Percentiles rank a stretch among this genome's conserved stretches.
phyloP scores from a whole-genome alignment of 257 asterid genomes.

The Fraxinus excelsior region DNA sequence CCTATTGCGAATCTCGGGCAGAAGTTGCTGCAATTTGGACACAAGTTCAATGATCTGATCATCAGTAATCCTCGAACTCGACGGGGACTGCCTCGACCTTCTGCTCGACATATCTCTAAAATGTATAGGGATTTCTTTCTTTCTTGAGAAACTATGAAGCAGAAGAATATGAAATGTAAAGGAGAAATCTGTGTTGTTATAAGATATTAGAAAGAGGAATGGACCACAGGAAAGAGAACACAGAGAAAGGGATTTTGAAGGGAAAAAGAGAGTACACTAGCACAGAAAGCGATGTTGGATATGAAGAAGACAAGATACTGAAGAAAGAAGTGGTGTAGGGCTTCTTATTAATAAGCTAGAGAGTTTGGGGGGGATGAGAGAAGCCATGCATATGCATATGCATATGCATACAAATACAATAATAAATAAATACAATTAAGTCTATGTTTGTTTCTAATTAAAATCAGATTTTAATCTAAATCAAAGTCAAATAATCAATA shows the following conservation, averaged over 20 bases:
- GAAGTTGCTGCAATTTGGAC: slow-evolving; percentile 68
- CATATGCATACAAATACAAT: too few relatives aligned
- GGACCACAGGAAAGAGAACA: slow-evolving; percentile 49
- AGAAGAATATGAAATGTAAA: slow-evolving; percentile 22
- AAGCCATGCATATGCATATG: not conserved
- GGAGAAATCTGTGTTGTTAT: slow-evolving; percentile 31
- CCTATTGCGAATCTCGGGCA: slow-evolving; percentile 68
- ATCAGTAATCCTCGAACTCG: slow-evolving; percentile 54
- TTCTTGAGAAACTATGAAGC: not conserved
- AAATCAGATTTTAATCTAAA: too few relatives aligned
- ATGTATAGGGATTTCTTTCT: not conserved
- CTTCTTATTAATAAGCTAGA: slow-evolving; percentile 15
- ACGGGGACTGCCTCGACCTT: slow-evolving; percentile 58
- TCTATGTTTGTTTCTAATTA: too few relatives aligned
- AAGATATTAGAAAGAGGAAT: slow-evolving; percentile 28
- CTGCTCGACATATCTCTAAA: slow-evolving; percentile 55
- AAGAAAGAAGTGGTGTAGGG: slow-evolving; percentile 40
- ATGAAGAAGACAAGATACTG: slow-evolving; percentile 43
- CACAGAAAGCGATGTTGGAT: slow-evolving; percentile 45
- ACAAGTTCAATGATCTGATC: slow-evolving; percentile 71
- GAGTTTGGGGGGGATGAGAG: not conserved
- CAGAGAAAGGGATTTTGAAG: slow-evolving; percentile 11
- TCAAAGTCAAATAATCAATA: too few relatives aligned
- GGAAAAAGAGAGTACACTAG: slow-evolving; percentile 21
- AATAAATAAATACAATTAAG: not conserved